Base-by-base conservation (phyloP, 441 rosid genomes). In the Arabidopsis lyrata region DNA sequence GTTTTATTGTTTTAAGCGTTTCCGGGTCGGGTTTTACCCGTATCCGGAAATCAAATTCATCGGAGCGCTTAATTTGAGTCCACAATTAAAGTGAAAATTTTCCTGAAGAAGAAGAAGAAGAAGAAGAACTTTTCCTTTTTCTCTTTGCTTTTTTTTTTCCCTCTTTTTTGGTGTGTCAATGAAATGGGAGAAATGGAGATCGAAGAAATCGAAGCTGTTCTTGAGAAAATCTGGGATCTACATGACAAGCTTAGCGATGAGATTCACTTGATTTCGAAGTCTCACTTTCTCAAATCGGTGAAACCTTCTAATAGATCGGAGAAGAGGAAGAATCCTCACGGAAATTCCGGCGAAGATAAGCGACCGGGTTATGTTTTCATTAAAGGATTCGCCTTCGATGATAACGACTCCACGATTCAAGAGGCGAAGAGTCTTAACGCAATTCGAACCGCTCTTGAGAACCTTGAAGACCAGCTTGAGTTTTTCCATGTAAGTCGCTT, bases 161-260 rank as follows among this genome's bases (percentile, higher is more conserved):
- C 11, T 10, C 24, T 32, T 27, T 10, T 35, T 57, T 38, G 16
- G 2, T 48, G 57, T 41, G 66, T 24, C 41, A 22, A 79, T 81
- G 91, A 85, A 77, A 78, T 86, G 89, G 88, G 87, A 83, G 57
- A 67, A 55, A 94, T 92, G 97, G 99, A 94, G 88, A 68, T 83
- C 31, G 94, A 90, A 47, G 99, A 90, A 81, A 85, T 89, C 68
- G 97, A 92, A 81, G 91, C 88, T 0, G 86, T 87, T 32, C 87
- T 94, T 14, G 97, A 90, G 86, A 94, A 86, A 80, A 90, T 94
- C 50, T 94, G 98, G 91, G 98, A 91, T 81, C 83, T 94, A 8
- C 98, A 91, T 83, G 96, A 91, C 85, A 90, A 94, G 82, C 86
- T 91, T 32, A 94, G 96, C 85, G 97, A 94, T 78, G 96, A 93